Evolutionary conservation across 768 basidiomycete species (phyloP).

Genomic region (Clitopilus hobsonii): DNA sequence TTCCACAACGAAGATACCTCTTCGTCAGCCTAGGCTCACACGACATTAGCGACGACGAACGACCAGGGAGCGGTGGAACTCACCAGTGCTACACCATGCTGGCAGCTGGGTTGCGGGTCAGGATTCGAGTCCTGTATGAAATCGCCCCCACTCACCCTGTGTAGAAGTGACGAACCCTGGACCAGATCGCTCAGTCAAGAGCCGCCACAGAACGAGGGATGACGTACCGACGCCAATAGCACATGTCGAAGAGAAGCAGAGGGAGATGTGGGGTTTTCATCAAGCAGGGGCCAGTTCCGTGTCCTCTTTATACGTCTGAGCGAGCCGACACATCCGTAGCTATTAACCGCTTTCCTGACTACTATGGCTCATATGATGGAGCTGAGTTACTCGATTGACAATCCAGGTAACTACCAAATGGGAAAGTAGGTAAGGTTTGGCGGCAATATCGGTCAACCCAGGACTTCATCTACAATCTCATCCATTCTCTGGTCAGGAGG

Average conservation of each 20-base stretch:
- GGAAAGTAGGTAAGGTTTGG: neutral
- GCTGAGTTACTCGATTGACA: neutral
- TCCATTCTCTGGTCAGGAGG: neutral
- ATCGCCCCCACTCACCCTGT: constrained; percentile 36
- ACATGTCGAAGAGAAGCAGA: constrained; percentile 32
- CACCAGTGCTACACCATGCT: constrained; percentile 49
- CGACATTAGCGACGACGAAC: neutral
- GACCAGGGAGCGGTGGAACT: constrained; percentile 10
- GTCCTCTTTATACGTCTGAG: neutral
- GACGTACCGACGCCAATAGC: constrained; percentile 56
- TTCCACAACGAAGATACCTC: constrained; percentile 31
- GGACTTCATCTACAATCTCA: neutral
- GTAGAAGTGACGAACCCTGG: constrained; percentile 55
- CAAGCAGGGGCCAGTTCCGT: neutral
- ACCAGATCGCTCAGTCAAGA: constrained; percentile 16
- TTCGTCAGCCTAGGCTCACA: constrained; percentile 45
- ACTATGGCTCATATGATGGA: neutral
- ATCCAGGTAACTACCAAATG: neutral
- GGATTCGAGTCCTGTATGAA: constrained; percentile 3
- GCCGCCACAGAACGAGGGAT: neutral
- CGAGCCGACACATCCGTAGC: neutral
- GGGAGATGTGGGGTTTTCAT: neutral
- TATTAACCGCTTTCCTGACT: neutral
- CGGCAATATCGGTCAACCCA: neutral
- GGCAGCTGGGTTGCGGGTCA: constrained; percentile 36